These are phyloP conservation scores for Singerocomus inundabilis DNA, from an alignment of 1,284 basidiomycete species.

Conservation along the genomic window DNA sequence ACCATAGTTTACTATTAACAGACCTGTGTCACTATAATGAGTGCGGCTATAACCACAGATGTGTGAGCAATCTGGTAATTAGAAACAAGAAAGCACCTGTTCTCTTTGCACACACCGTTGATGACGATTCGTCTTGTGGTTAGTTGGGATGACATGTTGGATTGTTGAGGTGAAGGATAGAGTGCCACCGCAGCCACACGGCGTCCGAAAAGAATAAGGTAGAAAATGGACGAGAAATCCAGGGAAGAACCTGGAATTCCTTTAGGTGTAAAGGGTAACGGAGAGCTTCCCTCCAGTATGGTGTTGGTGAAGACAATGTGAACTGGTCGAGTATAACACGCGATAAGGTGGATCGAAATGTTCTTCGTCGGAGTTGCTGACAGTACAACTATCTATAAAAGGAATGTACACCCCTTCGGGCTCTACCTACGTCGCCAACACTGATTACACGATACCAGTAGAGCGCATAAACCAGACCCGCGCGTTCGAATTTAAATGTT, in stretches of 20 bases:
- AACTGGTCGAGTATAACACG: not conserved
- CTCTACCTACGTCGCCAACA: not conserved
- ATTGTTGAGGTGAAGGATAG: not conserved
- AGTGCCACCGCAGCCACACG: not conserved
- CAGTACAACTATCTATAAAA: conserved; percentile 9
- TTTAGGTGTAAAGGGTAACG: not conserved
- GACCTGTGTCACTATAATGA: conserved; percentile 65
- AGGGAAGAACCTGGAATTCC: not conserved
- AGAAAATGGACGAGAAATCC: not conserved
- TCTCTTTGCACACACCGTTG: conserved; percentile 22
- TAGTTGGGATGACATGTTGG: conserved; percentile 25
- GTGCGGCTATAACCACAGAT: conserved; percentile 43
- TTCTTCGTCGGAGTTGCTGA: not conserved
- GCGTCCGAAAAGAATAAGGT: not conserved
- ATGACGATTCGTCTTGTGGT: conserved; percentile 27
- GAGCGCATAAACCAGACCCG: too few species aligned
- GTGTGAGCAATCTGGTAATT: conserved; percentile 11
- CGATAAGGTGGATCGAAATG: not conserved
- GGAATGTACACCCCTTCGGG: not conserved
- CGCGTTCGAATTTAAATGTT: too few species aligned
- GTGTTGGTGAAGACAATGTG: not conserved
- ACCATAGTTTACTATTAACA: conserved; percentile 23
- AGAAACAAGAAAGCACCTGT: not conserved
- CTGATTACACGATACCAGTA: too few species aligned
- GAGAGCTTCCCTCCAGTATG: conserved; percentile 2